Base-by-base conservation (phyloP, 306 rosid species). In the Trifolium dubium region DNA sequence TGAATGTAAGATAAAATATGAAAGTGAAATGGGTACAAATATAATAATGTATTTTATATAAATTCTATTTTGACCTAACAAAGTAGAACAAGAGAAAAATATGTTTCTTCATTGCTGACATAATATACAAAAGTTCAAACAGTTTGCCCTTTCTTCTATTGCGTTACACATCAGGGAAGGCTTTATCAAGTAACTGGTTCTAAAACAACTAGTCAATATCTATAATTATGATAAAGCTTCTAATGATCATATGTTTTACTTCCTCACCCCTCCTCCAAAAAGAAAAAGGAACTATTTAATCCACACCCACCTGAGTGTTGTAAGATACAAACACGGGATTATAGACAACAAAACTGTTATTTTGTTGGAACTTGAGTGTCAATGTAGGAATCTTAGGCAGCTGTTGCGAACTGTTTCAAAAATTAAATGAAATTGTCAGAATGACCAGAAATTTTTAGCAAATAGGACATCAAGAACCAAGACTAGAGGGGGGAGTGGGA, bases 331-430 rank as follows among this genome's bases (percentile, higher is more conserved):
- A 80, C 35, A 89, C 77, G 3, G 97, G 96, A 64, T 91, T 75
- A 53, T 79, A 75, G 73, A 94, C 88, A 74, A 84, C 92, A 84
- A 85, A 87, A 77, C 96, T 91, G 85, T 92, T 88, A 87, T 94
- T 88, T 68, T 79, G 86, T 31, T 83, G 87, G 83, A 91, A 94
- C 87, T 63, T 73, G 35, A 94, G 79, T 17, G 88, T 87, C 50
- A 91, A 37, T 59, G 91, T 85, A 59, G 98, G 98, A 83, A 91
- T 54, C 75, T 84, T 84, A 67, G 88, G 86, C 73, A 83, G 67
- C 63, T 85, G 88, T 69, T 85, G 86, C 14, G 89, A 83, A 73
- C 96, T 93, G 86, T 49, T 65, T 34, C 73, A 77, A 18, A 15
- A 54, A 11, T 60, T 30, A 61, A 44, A 9, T 12, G 67, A 37